phyloP scores from a whole-genome alignment of 306 rosid species.

The Cucurbita pepo region DNA sequence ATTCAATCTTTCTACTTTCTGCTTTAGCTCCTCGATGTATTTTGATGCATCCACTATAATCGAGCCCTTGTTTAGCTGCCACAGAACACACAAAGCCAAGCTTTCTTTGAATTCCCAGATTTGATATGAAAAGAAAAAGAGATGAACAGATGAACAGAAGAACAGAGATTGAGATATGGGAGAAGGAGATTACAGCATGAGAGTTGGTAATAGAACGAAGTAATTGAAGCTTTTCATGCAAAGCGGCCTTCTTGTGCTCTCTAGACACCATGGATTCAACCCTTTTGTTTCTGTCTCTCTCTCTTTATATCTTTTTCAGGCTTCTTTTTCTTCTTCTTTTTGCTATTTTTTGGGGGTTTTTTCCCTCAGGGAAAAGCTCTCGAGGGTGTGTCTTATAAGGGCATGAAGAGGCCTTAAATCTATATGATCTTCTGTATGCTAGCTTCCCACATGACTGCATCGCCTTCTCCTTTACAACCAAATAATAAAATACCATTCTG shows the following conservation, averaged over 20 bases:
- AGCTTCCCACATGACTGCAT: slow-evolving; percentile 52
- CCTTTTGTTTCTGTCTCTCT: neutral
- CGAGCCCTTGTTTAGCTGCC: slow-evolving; percentile 55
- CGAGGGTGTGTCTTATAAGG: slow-evolving; percentile 27
- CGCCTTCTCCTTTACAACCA: slow-evolving; percentile 26
- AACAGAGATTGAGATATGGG: neutral
- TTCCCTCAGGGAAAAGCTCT: slow-evolving; percentile 16
- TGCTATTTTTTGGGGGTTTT: slow-evolving; percentile 9
- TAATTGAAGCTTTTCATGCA: slow-evolving; percentile 87
- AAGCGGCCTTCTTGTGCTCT: slow-evolving; percentile 71
- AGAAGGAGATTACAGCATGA: slow-evolving; percentile 66
- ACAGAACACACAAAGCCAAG: slow-evolving; percentile 2
- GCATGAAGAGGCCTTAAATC: slow-evolving; percentile 48
- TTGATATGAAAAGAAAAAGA: neutral
- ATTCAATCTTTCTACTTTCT: slow-evolving; percentile 69
- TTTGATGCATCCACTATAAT: slow-evolving; percentile 82
- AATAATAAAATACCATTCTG: slow-evolving; percentile 1
- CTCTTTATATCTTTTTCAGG: neutral
- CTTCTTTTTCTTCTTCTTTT: neutral
- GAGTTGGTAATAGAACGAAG: slow-evolving; percentile 97
- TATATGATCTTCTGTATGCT: slow-evolving; percentile 54
- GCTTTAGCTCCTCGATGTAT: slow-evolving; percentile 73
- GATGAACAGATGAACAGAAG: neutral
- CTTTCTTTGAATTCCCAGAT: neutral
- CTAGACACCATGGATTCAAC: slow-evolving; percentile 50